A percentile compares a stretch with the other conserved stretches of the same genome.
Conservation (phyloP, 495 filamentous ascomycete species). For the Staphylotrichum tortipilum region DNA sequence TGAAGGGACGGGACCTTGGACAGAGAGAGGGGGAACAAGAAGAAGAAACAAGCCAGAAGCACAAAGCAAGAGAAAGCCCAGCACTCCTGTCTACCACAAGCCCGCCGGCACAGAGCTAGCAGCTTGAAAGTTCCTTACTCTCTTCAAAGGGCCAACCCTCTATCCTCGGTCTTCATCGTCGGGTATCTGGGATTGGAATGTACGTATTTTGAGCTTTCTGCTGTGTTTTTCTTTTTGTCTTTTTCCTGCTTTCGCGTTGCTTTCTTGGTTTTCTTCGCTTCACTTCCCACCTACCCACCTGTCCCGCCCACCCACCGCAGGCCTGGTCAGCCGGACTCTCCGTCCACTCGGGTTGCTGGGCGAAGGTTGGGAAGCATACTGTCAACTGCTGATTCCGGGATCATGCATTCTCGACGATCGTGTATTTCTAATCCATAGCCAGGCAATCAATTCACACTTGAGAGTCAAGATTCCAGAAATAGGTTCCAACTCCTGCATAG, state of each 20-base stretch:
- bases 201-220: slow-evolving; percentile 26
- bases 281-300: neutral
- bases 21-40: neutral
- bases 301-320: neutral
- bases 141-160: slow-evolving; percentile 13
- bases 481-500: slow-evolving; percentile 1
- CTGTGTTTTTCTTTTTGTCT: slow-evolving; percentile 2
- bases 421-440: slow-evolving; percentile 29
- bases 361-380: slow-evolving; percentile 1
- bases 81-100: slow-evolving; percentile 20
- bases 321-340: neutral
- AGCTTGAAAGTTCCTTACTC: slow-evolving; percentile 18
- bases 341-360: neutral
- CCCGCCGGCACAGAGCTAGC: slow-evolving; percentile 26
- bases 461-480: slow-evolving; percentile 11
- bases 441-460: slow-evolving; percentile 22
- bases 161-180: slow-evolving; percentile 12
- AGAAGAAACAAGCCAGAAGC: neutral
- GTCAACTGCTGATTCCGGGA: slow-evolving; percentile 18
- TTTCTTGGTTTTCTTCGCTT: neutral
- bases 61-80: slow-evolving; percentile 1
- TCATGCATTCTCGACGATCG: slow-evolving; percentile 15
- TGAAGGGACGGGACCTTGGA: neutral
- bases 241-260: slow-evolving; percentile 1
- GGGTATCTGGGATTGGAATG: slow-evolving; percentile 24